These are phyloP conservation scores for Sanghuangporus sanghuang DNA, from an alignment of 1,284 basidiomycete genomes.

Conservation along the genomic window DNA sequence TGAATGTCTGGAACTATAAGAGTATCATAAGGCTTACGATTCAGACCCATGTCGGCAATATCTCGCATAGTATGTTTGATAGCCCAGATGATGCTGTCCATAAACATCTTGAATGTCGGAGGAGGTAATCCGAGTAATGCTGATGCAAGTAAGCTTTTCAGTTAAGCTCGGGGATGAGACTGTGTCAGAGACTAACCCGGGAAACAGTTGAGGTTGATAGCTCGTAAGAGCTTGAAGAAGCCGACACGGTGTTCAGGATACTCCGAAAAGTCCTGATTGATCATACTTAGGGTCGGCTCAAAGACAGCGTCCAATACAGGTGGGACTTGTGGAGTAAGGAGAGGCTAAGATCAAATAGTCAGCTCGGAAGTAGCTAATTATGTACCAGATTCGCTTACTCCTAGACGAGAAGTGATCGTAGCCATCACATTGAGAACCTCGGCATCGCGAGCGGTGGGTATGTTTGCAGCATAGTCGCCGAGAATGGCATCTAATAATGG, in stretches of 20 bases:
- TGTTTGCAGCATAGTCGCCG: conserved; percentile 94
- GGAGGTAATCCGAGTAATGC: conserved; percentile 86
- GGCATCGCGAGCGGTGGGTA: conserved; percentile 90
- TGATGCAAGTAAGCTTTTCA: conserved; percentile 26
- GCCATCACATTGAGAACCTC: conserved; percentile 99
- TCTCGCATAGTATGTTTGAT: conserved; percentile 99
- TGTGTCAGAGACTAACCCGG: conserved; percentile 36
- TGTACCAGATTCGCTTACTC: conserved; percentile 48
- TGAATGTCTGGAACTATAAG: conserved; percentile 18
- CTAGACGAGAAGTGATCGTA: conserved; percentile 87
- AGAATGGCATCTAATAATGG: conserved; percentile 95
- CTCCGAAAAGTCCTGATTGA: conserved; percentile 98
- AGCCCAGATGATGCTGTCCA: conserved; percentile 99
- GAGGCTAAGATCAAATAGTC: conserved; percentile 39
- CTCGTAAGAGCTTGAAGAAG: conserved; percentile 94
- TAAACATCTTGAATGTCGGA: conserved; percentile 95
- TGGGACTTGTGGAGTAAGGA: conserved; percentile 93
- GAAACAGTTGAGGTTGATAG: conserved; percentile 96
- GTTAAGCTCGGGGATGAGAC: background rate
- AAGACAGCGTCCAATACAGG: conserved; percentile 97
- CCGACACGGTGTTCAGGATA: conserved; percentile 97
- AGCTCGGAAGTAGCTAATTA: background rate
- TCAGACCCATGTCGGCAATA: conserved; percentile 93
- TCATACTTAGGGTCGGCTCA: conserved; percentile 97
- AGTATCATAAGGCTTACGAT: conserved; percentile 48